These are phyloP conservation scores for Clarireedia homoeocarpa DNA, from an alignment of 2,329 filamentous ascomycete species.

Conservation along the genomic window DNA sequence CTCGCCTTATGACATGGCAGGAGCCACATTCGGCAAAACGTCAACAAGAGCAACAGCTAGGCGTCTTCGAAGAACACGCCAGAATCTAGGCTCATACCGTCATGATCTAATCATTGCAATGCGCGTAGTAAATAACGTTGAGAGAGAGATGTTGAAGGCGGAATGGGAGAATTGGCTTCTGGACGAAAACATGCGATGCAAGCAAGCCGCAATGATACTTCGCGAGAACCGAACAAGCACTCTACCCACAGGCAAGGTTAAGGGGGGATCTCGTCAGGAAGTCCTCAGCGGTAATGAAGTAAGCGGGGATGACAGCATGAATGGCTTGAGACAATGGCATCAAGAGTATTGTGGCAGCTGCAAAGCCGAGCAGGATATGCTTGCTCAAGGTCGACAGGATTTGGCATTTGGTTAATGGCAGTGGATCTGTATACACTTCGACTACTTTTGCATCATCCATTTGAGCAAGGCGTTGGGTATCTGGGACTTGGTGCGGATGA, in stretches of 20 bases:
- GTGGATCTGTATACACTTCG: not conserved
- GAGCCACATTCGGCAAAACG: conserved; percentile 38
- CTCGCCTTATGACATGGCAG: conserved; percentile 45
- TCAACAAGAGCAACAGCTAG: conserved; percentile 46
- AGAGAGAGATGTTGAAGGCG: conserved; percentile 73
- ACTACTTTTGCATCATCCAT: not conserved
- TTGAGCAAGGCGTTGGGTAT: conserved; percentile 11
- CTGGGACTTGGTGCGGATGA: not conserved
- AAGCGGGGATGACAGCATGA: conserved; percentile 30
- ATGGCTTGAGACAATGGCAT: conserved; percentile 47
- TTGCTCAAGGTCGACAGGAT: conserved; percentile 18
- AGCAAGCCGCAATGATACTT: conserved; percentile 46
- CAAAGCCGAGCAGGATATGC: conserved; percentile 27
- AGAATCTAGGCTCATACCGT: conserved; percentile 74
- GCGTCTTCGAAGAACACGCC: conserved; percentile 70
- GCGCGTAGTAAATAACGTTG: conserved; percentile 81
- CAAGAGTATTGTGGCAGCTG: conserved; percentile 57
- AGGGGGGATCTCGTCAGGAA: conserved; percentile 15
- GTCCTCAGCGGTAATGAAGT: conserved; percentile 17
- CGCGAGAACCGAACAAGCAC: conserved; percentile 24
- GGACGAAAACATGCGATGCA: conserved; percentile 71
- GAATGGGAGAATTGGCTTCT: conserved; percentile 93
- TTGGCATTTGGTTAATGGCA: conserved; percentile 20
- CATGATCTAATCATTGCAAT: conserved; percentile 89
- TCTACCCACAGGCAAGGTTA: conserved; percentile 24